phyloP scores from a whole-genome alignment of 306 rosid genomes.

The Sindora glabra region DNA sequence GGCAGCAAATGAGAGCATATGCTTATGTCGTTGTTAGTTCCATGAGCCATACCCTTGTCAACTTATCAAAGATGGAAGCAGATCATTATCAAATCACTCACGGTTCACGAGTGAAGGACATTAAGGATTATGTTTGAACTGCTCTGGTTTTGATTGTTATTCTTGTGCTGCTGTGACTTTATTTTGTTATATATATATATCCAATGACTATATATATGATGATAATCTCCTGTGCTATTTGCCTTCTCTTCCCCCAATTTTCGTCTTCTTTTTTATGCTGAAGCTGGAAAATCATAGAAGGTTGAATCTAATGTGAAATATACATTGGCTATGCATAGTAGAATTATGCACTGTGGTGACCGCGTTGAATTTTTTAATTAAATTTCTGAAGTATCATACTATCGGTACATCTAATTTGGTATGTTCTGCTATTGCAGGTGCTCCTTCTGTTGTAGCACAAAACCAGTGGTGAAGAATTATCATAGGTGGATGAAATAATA shows the following conservation, averaged over 20 bases:
- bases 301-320: neutral
- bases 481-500: constrained; percentile 40
- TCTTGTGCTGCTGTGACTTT: neutral
- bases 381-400: constrained; percentile 2
- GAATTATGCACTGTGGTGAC: neutral
- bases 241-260: too few relatives aligned
- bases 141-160: constrained; percentile 3
- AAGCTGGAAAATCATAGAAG: too few relatives aligned
- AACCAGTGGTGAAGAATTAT: constrained; percentile 13
- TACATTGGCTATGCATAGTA: neutral
- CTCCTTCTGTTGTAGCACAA: constrained; percentile 15
- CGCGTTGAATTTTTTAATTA: neutral
- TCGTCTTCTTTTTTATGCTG: too few relatives aligned
- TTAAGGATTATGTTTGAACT: constrained; percentile 4
- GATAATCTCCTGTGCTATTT: too few relatives aligned
- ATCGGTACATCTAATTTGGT: neutral
- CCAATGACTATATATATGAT: too few relatives aligned
- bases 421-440: constrained; percentile 24
- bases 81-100: neutral
- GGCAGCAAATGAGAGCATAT: neutral
- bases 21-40: neutral
- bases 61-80: neutral
- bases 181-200: too few relatives aligned
- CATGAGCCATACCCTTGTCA: neutral
- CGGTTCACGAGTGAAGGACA: neutral